Evolutionary conservation across 176 grass and related monocot species (phyloP), one percentile per base, ranked within the genome.

Genomic region (Phragmites australis): DNA sequence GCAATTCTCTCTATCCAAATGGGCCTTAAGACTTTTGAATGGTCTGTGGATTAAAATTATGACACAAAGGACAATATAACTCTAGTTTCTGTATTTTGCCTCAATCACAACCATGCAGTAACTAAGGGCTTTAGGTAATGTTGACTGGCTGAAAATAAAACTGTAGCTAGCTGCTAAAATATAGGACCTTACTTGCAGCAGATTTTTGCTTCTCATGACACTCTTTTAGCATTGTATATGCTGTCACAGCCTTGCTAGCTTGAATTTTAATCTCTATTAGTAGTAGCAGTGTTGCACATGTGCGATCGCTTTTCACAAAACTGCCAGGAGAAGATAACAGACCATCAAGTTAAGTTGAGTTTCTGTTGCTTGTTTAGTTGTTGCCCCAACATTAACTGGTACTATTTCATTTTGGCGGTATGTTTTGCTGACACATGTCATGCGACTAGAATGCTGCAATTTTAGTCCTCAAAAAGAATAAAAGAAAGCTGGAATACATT

Each of bases 111-210:
- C 51, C 41, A 48, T 31, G 55, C 11, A 25, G 39, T 72, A 51
- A 25, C 27, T 72, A 51, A 73, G 56, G 45, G 44, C 31, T 21
- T n/a, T 8, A 49, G 44, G 30, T 64, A 66, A 39, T 74, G 58
- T 65, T 40, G 18, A 51, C 13, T 22, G 34, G 45, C 43, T 73
- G n/a, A 82, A 74, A 73, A 41, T 14, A 73, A 73, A 64, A 50
- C 10, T 40, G 44, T 61, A 50, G 29, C 44, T 68, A 39, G 43
- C 18, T 70, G 0, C 19, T 84, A 25, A 23, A 46, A 77, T 11
- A 47, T 10, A 56, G 1, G 2, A 49, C 5, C 40, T 60, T 84
- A 60, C 4, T 77, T 70, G 58, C 52, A 77, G 31, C 1, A 16
- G 6, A 15, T 37, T 30, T 13, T 47, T 41, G 29, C 34, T 70